phyloP scores from a whole-genome alignment of 2,329 filamentous ascomycete genomes.

The Microdochium trichocladiopsis region DNA sequence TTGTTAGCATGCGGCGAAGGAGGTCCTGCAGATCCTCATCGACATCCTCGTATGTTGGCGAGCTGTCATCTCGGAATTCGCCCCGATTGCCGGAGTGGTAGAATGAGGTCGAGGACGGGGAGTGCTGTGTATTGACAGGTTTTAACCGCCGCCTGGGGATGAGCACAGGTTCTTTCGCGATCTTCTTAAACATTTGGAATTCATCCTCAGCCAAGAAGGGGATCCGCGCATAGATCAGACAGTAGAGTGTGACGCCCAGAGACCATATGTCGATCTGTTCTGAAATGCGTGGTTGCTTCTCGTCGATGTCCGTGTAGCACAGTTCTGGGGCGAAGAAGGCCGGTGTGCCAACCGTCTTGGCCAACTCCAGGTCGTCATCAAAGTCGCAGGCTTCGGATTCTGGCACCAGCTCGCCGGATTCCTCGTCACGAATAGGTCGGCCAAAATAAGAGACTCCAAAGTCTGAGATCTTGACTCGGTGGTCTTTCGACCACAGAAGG shows the following conservation, averaged over 20 bases:
- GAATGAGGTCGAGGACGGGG: constrained; percentile 45
- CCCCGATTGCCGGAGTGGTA: constrained; percentile 52
- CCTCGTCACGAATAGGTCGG: constrained; percentile 75
- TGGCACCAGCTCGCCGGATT: constrained; percentile 65
- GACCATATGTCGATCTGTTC: constrained; percentile 98
- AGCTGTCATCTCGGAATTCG: constrained; percentile 69
- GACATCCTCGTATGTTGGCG: constrained; percentile 79
- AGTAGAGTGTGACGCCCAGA: constrained; percentile 90
- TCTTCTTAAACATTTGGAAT: constrained; percentile 84
- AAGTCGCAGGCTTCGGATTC: constrained; percentile 82
- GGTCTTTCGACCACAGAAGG: constrained; percentile 75
- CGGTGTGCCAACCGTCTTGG: constrained; percentile 94
- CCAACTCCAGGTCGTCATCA: constrained; percentile 91
- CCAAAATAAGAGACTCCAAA: constrained; percentile 98
- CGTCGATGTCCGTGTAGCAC: constrained; percentile 76
- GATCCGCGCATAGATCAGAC: constrained; percentile 86
- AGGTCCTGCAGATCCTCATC: constrained; percentile 76
- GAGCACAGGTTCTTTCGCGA: constrained; percentile 87
- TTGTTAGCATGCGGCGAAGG: constrained; percentile 70
- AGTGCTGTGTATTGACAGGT: constrained; percentile 58
- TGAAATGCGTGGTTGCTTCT: constrained; percentile 69
- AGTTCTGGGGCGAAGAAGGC: constrained; percentile 97
- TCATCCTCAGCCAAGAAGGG: constrained; percentile 91
- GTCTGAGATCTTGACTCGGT: constrained; percentile 94
- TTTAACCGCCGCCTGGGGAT: constrained; percentile 78